Conservation (phyloP, 2,329 filamentous ascomycete genomes). For the Bipolaris victoriae region DNA sequence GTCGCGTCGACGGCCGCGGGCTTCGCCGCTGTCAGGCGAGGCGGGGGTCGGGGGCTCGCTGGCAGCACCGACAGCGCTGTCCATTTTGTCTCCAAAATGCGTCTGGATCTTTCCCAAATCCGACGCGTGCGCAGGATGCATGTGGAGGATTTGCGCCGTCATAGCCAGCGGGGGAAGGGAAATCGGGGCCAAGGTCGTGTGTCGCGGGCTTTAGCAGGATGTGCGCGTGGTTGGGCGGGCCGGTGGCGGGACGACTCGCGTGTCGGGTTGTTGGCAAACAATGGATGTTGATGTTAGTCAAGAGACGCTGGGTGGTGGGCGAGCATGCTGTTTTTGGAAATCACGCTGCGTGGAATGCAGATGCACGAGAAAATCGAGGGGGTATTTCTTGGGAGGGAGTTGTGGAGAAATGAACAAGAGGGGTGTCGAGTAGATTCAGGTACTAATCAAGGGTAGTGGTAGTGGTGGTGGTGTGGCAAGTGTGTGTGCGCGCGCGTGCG, state of each 20-base stretch:
- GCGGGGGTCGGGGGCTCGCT: slow-evolving; percentile 42
- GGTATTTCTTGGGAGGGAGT: background rate
- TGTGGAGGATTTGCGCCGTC: slow-evolving; percentile 49
- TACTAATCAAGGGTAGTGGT: slow-evolving; percentile 3
- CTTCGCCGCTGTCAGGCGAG: slow-evolving; percentile 44
- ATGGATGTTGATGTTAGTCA: slow-evolving; percentile 22
- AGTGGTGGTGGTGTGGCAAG: background rate
- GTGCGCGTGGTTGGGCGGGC: slow-evolving; percentile 29
- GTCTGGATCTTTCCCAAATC: slow-evolving; percentile 45
- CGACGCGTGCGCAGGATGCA: slow-evolving; percentile 46
- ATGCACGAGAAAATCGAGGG: slow-evolving; percentile 1
- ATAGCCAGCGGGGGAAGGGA: slow-evolving; percentile 32
- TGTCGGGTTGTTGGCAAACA: slow-evolving; percentile 18
- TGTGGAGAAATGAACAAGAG: background rate
- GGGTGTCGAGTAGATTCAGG: slow-evolving; percentile 15
- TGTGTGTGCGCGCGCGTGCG: background rate
- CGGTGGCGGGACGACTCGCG: slow-evolving; percentile 25
- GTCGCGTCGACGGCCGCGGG: slow-evolving; percentile 48
- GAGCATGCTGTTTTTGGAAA: slow-evolving; percentile 28
- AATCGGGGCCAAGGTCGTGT: slow-evolving; percentile 10
- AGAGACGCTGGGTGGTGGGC: slow-evolving; percentile 25
- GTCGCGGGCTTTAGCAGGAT: slow-evolving; percentile 12
- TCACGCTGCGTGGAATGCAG: slow-evolving; percentile 10
- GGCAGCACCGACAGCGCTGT: slow-evolving; percentile 32
- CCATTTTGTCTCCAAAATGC: slow-evolving; percentile 46